Percentiles rank a stretch among this genome's conserved stretches.
Conservation (phyloP, 106 monocot species). For the Chionographis japonica region DNA sequence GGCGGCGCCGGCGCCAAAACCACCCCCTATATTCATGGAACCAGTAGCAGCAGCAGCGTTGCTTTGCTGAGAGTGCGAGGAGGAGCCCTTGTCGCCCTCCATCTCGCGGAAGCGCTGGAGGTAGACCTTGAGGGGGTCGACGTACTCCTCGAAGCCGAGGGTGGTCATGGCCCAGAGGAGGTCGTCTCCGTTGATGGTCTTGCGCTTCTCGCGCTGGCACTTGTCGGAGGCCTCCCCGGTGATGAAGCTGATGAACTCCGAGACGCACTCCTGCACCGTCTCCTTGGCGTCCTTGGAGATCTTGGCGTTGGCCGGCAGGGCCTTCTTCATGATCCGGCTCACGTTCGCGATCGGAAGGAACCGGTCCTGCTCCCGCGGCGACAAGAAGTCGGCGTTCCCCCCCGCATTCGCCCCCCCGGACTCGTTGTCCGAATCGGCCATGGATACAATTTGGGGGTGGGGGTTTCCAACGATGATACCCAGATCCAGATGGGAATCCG, state of each 20-base stretch:
- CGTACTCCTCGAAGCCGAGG: slow-evolving; percentile 71
- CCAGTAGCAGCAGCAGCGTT: background rate
- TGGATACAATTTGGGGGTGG: too few relatives aligned
- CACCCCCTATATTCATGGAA: background rate
- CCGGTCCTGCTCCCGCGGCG: slow-evolving; percentile 50
- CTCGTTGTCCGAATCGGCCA: slow-evolving; percentile 69
- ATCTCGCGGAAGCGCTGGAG: slow-evolving; percentile 58
- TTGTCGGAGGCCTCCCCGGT: slow-evolving; percentile 81
- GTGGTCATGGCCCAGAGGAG: slow-evolving; percentile 84
- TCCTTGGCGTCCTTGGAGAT: slow-evolving; percentile 77
- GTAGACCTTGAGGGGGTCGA: slow-evolving; percentile 63
- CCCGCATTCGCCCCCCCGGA: slow-evolving; percentile 29
- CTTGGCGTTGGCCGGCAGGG: slow-evolving; percentile 63
- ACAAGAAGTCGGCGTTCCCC: slow-evolving; percentile 24
- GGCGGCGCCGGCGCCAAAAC: slow-evolving; percentile 6
- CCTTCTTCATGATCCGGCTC: slow-evolving; percentile 74
- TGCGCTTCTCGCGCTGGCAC: slow-evolving; percentile 74
- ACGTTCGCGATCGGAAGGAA: slow-evolving; percentile 74
- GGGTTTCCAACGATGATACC: too few relatives aligned
- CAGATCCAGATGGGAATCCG: too few relatives aligned
- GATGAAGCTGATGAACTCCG: slow-evolving; percentile 75
- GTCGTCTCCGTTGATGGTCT: slow-evolving; percentile 78
- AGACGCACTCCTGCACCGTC: slow-evolving; percentile 74
- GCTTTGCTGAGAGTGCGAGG: slow-evolving; percentile 1
- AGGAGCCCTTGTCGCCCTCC: slow-evolving; percentile 45